Percentiles rank a stretch among this genome's conserved stretches.
Evolutionary conservation across 306 rosid genomes (phyloP).

Genomic region (Dalbergia oliveri): DNA sequence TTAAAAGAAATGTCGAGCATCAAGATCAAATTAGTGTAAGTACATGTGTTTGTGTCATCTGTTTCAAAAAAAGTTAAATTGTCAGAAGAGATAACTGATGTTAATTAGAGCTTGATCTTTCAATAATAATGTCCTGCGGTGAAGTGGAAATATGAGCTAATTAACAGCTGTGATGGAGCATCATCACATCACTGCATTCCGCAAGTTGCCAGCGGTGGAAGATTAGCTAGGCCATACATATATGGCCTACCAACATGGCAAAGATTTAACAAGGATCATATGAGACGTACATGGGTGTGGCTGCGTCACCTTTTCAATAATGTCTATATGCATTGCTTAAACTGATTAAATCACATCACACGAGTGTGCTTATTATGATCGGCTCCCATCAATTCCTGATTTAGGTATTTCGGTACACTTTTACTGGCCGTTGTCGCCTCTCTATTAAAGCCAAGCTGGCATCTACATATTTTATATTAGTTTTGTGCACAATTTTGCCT

Average conservation of each 20-base stretch:
- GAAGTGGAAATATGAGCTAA: not conserved
- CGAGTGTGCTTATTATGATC: conserved; percentile 35
- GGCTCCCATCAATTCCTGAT: conserved; percentile 37
- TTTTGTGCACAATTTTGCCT: not conserved
- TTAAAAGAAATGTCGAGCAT: not conserved
- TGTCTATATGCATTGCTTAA: conserved; percentile 44
- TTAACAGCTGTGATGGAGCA: not conserved
- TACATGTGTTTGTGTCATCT: no score
- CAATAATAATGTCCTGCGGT: not conserved
- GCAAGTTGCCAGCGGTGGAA: not conserved
- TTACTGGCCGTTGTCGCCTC: conserved; percentile 8
- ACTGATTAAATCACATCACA: conserved; percentile 50
- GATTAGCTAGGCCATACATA: not conserved
- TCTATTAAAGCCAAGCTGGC: not conserved
- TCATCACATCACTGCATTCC: not conserved
- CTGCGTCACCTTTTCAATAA: conserved; percentile 35
- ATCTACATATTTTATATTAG: not conserved
- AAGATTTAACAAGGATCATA: conserved; percentile 11
- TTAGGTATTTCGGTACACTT: conserved; percentile 3
- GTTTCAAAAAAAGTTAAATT: no score
- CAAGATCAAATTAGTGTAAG: no score
- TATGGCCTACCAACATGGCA: conserved; percentile 38
- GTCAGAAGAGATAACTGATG: not conserved
- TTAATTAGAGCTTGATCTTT: not conserved
- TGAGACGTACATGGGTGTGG: conserved; percentile 23